Evolutionary conservation across 768 basidiomycete genomes (phyloP).

Genomic region (Astraeus odoratus): DNA sequence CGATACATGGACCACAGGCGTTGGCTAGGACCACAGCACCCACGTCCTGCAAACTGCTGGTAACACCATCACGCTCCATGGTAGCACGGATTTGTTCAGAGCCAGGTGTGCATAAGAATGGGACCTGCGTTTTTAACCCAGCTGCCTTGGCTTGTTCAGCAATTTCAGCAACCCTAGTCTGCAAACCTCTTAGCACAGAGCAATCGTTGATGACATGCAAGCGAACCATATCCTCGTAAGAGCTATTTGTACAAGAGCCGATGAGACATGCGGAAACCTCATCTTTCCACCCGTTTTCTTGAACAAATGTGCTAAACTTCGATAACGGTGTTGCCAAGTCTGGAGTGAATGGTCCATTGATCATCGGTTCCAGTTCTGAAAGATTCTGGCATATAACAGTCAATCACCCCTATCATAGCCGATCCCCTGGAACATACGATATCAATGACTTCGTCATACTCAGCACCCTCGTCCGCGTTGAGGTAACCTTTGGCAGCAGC

Average conservation of each 20-base stretch:
- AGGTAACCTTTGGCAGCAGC: slow-evolving; percentile 78
- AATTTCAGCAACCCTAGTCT: slow-evolving; percentile 90
- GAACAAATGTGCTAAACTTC: slow-evolving; percentile 72
- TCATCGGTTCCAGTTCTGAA: slow-evolving; percentile 81
- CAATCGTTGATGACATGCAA: neutral
- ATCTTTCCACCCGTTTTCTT: slow-evolving; percentile 89
- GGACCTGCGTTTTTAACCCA: slow-evolving; percentile 77
- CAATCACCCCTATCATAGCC: neutral
- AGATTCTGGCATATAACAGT: slow-evolving; percentile 53
- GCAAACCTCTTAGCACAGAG: slow-evolving; percentile 7
- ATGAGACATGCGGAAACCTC: slow-evolving; percentile 88
- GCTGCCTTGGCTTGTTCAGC: slow-evolving; percentile 83
- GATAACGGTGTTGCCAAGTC: slow-evolving; percentile 93
- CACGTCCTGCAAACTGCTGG: slow-evolving; percentile 71
- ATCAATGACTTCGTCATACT: slow-evolving; percentile 94
- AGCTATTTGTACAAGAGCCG: slow-evolving; percentile 99
- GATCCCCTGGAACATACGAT: slow-evolving; percentile 48
- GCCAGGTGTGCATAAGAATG: slow-evolving; percentile 84
- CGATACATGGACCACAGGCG: slow-evolving; percentile 98
- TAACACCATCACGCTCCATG: slow-evolving; percentile 90
- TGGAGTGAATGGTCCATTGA: slow-evolving; percentile 97
- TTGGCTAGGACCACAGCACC: slow-evolving; percentile 96
- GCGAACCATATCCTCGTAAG: slow-evolving; percentile 88
- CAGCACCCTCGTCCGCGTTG: slow-evolving; percentile 74
- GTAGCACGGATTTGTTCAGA: slow-evolving; percentile 97